Base-by-base conservation (phyloP, 2,329 filamentous ascomycete species). In the Truncatella angustata region DNA sequence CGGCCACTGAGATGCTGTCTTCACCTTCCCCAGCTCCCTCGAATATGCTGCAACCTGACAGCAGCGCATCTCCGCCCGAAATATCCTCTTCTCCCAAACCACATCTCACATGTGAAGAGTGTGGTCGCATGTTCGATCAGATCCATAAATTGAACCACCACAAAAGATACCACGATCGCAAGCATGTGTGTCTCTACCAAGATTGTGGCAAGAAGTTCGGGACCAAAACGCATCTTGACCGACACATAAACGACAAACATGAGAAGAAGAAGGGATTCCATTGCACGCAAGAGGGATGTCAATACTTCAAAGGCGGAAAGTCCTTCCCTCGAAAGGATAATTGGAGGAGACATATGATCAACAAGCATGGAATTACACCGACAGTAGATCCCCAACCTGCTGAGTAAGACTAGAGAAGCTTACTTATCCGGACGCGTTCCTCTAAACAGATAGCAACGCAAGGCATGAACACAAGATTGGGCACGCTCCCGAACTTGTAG, bases 301-400 rank as follows among this genome's bases (percentile, higher is more conserved):
- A 77, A 4, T 84, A 81, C 60, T 83, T 79, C n/a, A 74, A 73
- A 51, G 81, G 81, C 7, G 79, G 80, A 50, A 83, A 81, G 56
- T 79, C 77, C 0, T 85, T 85, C 57, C 80, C 81, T 1, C 70
- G 81, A 49, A 85, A 84, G 60, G 81, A 84, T 60, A 84, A 85
- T 64, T 84, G 81, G 81, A 77, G 80, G 58, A 70, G 81, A 51
- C 81, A 85, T 61, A 84, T 85, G 80, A 70, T 74, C 32, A 84
- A 83, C 63, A 84, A 82, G 58, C 81, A 85, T 49, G 60, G 58
- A 14, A 57, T 59, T 3, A 59, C 56, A 48, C 52, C 61, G 18
- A 28, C 20, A 28, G 26, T 42, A 20, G 52, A 58, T 4, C 51
- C 54, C 14, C 40, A 47, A 18, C 28, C 32, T 12, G 39, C 35